Percentiles rank a stretch among this genome's conserved stretches.
Evolutionary conservation across 805 yeast species (phyloP).

Genomic region (Ogataea polymorpha): DNA sequence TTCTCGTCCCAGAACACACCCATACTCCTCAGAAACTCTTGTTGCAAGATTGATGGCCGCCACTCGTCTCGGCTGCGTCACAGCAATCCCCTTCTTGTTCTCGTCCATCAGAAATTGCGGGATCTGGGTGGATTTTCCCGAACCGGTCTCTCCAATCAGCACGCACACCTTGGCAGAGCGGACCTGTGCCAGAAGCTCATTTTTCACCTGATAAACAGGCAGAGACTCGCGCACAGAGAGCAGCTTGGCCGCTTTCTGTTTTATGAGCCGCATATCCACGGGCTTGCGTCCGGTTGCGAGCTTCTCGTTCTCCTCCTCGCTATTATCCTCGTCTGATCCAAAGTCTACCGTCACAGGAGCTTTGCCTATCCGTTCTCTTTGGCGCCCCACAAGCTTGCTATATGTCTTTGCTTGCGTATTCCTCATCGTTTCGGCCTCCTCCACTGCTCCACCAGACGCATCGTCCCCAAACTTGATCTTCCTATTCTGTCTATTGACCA

Average conservation of each 20-base stretch:
- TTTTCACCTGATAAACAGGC: conserved; percentile 75
- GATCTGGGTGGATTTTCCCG: conserved; percentile 92
- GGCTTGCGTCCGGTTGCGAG: conserved; percentile 21
- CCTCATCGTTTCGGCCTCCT: neutral
- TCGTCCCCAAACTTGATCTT: conserved; percentile 25
- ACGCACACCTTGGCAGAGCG: conserved; percentile 63
- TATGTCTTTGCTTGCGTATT: neutral
- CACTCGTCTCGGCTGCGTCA: conserved; percentile 96
- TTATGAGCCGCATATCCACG: conserved; percentile 23
- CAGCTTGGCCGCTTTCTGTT: conserved; percentile 42
- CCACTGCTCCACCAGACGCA: neutral
- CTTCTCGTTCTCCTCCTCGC: conserved; percentile 23
- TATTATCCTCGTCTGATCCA: conserved; percentile 12
- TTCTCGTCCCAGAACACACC: conserved; percentile 68
- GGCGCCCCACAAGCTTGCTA: neutral
- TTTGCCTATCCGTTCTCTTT: neutral
- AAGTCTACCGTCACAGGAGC: conserved; percentile 12
- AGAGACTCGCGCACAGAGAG: conserved; percentile 52
- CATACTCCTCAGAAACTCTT: conserved; percentile 87
- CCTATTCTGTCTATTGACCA: conserved; percentile 23
- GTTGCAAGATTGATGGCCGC: conserved; percentile 94
- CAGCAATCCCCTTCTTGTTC: conserved; percentile 62
- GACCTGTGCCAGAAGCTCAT: conserved; percentile 56
- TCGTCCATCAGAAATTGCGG: conserved; percentile 81
- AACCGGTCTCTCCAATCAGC: conserved; percentile 92